Conservation (phyloP, 176 grass and related monocot species). For the Alloteropsis semialata region DNA sequence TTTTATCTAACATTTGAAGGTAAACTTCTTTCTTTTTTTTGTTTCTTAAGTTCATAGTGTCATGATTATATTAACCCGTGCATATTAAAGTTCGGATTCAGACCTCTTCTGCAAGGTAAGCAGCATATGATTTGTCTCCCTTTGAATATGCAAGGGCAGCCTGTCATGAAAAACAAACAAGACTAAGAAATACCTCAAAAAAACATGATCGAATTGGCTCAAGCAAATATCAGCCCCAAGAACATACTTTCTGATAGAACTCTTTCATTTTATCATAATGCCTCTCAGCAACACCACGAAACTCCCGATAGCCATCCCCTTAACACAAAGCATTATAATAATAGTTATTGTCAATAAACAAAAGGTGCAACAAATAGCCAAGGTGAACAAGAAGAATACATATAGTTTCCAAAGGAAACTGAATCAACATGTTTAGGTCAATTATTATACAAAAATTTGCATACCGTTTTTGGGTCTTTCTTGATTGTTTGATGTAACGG, state of each 20-base stretch:
- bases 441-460: background rate
- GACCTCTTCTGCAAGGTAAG: constrained; percentile 82
- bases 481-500: constrained; percentile 28
- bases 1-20: background rate
- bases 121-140: constrained; percentile 77
- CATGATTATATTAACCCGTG: background rate
- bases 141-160: constrained; percentile 78
- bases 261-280: constrained; percentile 79
- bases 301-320: constrained; percentile 64
- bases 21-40: background rate
- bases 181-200: constrained; percentile 27
- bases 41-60: background rate
- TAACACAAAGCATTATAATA: constrained; percentile 42
- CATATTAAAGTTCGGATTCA: no score
- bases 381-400: background rate
- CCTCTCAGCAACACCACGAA: constrained; percentile 45
- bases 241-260: constrained; percentile 77
- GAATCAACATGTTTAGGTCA: background rate
- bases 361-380: background rate
- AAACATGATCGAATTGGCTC: constrained; percentile 2
- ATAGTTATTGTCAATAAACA: constrained; percentile 30
- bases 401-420: background rate
- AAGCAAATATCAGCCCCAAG: background rate
- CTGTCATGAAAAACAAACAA: constrained; percentile 44
- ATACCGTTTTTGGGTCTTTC: constrained; percentile 48